A percentile compares a stretch with the other conserved stretches of the same genome.
Evolutionary conservation across 2,329 filamentous ascomycete species (phyloP).

Genomic region (Drechmeria coniospora): DNA sequence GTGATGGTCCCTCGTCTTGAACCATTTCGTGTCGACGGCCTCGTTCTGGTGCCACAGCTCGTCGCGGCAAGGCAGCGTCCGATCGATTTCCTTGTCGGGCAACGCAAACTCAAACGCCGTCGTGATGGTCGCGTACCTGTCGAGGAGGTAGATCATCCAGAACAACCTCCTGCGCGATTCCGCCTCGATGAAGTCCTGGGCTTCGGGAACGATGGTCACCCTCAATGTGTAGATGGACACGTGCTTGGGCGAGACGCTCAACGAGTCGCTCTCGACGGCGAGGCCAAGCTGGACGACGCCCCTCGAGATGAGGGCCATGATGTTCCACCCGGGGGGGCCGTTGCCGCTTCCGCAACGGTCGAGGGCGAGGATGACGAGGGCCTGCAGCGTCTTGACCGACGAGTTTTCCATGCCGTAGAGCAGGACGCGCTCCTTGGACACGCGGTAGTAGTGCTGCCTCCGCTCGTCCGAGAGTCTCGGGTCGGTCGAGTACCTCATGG

Average conservation of each 20-base stretch:
- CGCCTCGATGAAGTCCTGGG: conserved; percentile 77
- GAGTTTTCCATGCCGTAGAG: conserved; percentile 82
- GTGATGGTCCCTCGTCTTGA: conserved; percentile 36
- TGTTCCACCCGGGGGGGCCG: conserved; percentile 82
- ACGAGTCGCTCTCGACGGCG: conserved; percentile 67
- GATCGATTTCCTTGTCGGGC: conserved; percentile 78
- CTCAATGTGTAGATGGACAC: conserved; percentile 80
- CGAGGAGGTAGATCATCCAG: conserved; percentile 87
- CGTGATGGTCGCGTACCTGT: conserved; percentile 78
- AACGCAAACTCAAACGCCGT: conserved; percentile 87
- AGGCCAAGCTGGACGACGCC: conserved; percentile 80
- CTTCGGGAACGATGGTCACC: conserved; percentile 70
- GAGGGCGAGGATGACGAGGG: conserved; percentile 71
- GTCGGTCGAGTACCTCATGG: conserved; percentile 71
- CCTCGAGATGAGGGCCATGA: conserved; percentile 75
- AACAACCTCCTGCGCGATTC: conserved; percentile 73
- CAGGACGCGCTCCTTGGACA: conserved; percentile 73
- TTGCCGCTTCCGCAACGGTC: conserved; percentile 79
- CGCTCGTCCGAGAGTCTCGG: conserved; percentile 56
- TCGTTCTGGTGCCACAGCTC: conserved; percentile 75
- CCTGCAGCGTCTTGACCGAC: conserved; percentile 75
- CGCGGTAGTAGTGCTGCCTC: conserved; percentile 59
- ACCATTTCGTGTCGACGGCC: conserved; percentile 73
- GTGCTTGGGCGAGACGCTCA: conserved; percentile 61
- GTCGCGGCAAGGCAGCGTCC: conserved; percentile 73